Evolutionary conservation across 352 stramenopile species (phyloP), one percentile per base, ranked within the genome.

Genomic region (Albugo laibachii): DNA sequence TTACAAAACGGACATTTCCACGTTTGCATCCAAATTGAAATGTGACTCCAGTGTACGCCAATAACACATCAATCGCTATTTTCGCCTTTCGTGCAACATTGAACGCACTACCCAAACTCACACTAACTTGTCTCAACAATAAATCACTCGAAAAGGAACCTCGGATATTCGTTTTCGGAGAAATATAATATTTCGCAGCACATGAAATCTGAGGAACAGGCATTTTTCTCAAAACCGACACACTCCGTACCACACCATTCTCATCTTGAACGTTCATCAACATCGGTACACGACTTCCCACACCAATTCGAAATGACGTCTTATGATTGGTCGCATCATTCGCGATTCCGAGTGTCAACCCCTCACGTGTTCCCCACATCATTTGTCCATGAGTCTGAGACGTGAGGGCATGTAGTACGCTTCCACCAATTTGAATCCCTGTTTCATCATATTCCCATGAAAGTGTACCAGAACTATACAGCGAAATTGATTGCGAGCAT

Each of bases 331-430:
- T 56, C 2, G 69, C 59, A 46, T 80, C 62, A 42, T 72, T 63
- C 27, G 53, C 74, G 3, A 84, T 44, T 36, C 69, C 82, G 2
- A 62, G 62, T n/a, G 72, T 83, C 2, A 88, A 58, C 2, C 75
- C 75, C 37, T 85, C 69, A n/a, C 70, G 59, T 41, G 73, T 81
- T 58, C 69, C 83, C 58, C 65, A 85, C 67, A 85, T 83, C 73
- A 88, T 85, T 21, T 62, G 61, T 35, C 76, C 73, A 43, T 84
- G 62, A 1, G 86, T 55, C 36, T 82, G 62, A 8, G 69, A 46
- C 11, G 66, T 51, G 10, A 88, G 59, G n/a, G 72, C 42, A 36
- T 78, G 76, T 50, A 85, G 81, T 15, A 66, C 70, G 36, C 76
- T 72, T 24, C 83, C 54, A 13, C 69, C 80, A 36, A 88, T 65